Base-by-base conservation (phyloP, 1,139 yeast species). In the Spencermartinsiella ligniputridi region DNA sequence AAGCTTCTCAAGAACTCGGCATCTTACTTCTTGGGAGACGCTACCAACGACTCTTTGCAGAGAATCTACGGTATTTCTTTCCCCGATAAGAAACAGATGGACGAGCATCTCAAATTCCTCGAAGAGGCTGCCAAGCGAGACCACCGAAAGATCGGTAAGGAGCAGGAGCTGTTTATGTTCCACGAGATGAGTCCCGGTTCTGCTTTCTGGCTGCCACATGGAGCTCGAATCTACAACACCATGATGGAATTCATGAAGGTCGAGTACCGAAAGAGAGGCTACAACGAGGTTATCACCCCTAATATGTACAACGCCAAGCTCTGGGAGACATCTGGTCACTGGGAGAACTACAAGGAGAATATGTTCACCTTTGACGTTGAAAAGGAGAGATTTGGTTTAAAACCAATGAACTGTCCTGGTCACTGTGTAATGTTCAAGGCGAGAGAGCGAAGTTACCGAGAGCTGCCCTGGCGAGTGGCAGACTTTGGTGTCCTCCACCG, bases 321-420 rank as follows among this genome's bases (percentile, higher is more conserved):
- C 60, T 92, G 98, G 98, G 95, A 89, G 72, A 84, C 92, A 47
- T 89, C 97, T 18, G 98, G 98, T 55, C 98, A 92, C 68, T 92
- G 97, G 97, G 95, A 78, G 40, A 90, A 92, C 70, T 92, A 92
- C 70, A 84, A 88, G 66, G 97, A 92, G 64, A 88, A 92, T 66
- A 92, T 92, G 97, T 92, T 92, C 64, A 74, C 92, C n/a, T 86
- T 89, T 60, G 96, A 89, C 43, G 95, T 89, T 50, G 96, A 90
- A 70, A 89, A 88, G 75, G 97, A 89, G 64, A 69, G 66, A 45
- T 67, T 61, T 61, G 97, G 96, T 50, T 78, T 92, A 54, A 92
- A 92, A 67, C 97, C 98, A 56, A 92, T 92, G 98, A 92, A 92
- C 72, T 90, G 97, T 71, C 98, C 98, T 16, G 97, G 97, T 41